Percentiles rank a stretch among this genome's conserved stretches.
Evolutionary conservation across 495 filamentous ascomycete species (phyloP).

Genomic region (Lophium mytilinum): DNA sequence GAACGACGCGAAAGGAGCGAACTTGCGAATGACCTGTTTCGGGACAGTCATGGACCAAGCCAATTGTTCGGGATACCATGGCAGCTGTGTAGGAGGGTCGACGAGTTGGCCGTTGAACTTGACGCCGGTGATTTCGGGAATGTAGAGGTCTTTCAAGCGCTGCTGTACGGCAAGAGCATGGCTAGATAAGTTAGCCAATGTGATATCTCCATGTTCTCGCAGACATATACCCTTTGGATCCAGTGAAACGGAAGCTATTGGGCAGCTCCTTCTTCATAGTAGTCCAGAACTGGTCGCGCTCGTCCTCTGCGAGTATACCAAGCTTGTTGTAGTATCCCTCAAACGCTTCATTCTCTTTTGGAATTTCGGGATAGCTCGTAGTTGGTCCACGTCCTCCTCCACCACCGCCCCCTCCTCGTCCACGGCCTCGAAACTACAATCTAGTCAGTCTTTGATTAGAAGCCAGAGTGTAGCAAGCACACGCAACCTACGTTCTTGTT

Average conservation of each 20-base stretch:
- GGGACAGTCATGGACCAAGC: slow-evolving; percentile 96
- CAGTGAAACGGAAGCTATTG: slow-evolving; percentile 93
- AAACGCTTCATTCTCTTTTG: slow-evolving; percentile 65
- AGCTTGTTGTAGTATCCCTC: slow-evolving; percentile 77
- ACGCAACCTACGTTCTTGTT: slow-evolving; percentile 4
- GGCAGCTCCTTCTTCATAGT: slow-evolving; percentile 74
- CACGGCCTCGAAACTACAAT: slow-evolving; percentile 11
- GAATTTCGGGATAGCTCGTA: slow-evolving; percentile 47
- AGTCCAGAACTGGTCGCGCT: slow-evolving; percentile 72
- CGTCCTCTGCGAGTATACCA: slow-evolving; percentile 61
- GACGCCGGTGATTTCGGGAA: slow-evolving; percentile 80
- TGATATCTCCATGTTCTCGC: too few relatives aligned
- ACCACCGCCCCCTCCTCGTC: slow-evolving; percentile 29
- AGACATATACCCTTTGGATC: slow-evolving; percentile 65
- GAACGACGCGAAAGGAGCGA: slow-evolving; percentile 85
- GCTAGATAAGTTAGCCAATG: slow-evolving; percentile 32
- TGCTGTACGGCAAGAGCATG: slow-evolving; percentile 84
- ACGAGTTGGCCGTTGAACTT: slow-evolving; percentile 68
- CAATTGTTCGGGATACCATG: slow-evolving; percentile 88
- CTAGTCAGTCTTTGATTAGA: not conserved
- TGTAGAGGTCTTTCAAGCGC: slow-evolving; percentile 74
- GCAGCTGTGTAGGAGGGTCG: slow-evolving; percentile 67
- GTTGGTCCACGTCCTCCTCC: slow-evolving; percentile 28
- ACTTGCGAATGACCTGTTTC: slow-evolving; percentile 84
- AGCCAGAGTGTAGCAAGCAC: not conserved